Conservation (phyloP, 805 yeast genomes). For the Komagataella kurtzmanii region DNA sequence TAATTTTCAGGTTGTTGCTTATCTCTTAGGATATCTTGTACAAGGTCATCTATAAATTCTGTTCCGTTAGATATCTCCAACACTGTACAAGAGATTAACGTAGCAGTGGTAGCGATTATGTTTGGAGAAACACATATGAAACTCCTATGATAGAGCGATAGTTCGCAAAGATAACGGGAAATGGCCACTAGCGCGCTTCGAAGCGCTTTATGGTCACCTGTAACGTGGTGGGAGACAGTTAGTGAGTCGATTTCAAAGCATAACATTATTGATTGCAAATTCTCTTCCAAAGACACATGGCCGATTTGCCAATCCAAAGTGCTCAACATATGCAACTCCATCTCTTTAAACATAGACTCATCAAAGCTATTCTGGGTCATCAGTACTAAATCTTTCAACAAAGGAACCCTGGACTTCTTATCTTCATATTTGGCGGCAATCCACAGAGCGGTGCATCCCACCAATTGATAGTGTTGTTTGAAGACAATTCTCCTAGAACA, state of each 20-base stretch:
- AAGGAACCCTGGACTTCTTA: slow-evolving; percentile 44
- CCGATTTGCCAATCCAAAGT: slow-evolving; percentile 27
- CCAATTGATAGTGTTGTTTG: slow-evolving; percentile 78
- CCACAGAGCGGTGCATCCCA: slow-evolving; percentile 89
- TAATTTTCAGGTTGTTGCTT: background rate
- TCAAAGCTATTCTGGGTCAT: slow-evolving; percentile 51
- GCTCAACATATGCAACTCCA: slow-evolving; percentile 29
- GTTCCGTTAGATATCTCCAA: slow-evolving; percentile 32
- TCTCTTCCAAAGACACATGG: slow-evolving; percentile 38
- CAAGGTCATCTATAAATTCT: slow-evolving; percentile 15
- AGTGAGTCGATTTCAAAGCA: slow-evolving; percentile 16
- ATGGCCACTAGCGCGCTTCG: slow-evolving; percentile 42
- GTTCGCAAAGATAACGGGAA: slow-evolving; percentile 39
- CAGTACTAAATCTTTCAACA: slow-evolving; percentile 34
- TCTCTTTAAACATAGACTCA: slow-evolving; percentile 28
- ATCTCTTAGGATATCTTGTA: background rate
- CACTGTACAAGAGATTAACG: slow-evolving; percentile 39
- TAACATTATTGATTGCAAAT: slow-evolving; percentile 19
- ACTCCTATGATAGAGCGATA: slow-evolving; percentile 33
- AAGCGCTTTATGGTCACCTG: slow-evolving; percentile 18
- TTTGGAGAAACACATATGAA: slow-evolving; percentile 31
- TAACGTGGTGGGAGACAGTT: slow-evolving; percentile 15
- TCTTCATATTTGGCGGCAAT: slow-evolving; percentile 72
- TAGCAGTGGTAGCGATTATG: slow-evolving; percentile 34
- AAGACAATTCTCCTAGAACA: slow-evolving; percentile 78